phyloP scores from a whole-genome alignment of 352 stramenopile genomes.

The Pythium aphanidermatum region DNA sequence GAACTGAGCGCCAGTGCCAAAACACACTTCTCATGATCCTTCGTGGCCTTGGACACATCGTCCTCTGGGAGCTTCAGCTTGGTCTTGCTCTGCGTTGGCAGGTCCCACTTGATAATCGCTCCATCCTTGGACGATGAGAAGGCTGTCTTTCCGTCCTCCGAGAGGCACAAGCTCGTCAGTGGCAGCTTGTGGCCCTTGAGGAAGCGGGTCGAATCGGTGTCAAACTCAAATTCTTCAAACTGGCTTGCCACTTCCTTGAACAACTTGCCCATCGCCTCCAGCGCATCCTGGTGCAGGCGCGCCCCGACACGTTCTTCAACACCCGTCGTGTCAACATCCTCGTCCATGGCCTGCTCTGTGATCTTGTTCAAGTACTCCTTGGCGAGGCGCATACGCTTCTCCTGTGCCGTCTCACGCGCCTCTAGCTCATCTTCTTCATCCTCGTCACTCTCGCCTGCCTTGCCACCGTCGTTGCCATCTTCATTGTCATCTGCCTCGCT shows the following conservation, averaged over 20 bases:
- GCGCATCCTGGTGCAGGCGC: conserved; percentile 75
- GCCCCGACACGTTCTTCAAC: conserved; percentile 72
- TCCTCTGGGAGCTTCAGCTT: conserved; percentile 54
- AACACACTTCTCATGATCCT: conserved; percentile 76
- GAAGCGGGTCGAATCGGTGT: conserved; percentile 68
- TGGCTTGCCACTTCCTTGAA: conserved; percentile 80
- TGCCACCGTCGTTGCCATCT: conserved; percentile 17
- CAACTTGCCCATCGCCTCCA: conserved; percentile 83
- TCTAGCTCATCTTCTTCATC: conserved; percentile 54
- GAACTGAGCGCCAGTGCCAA: conserved; percentile 85
- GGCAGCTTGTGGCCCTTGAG: conserved; percentile 71
- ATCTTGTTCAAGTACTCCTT: conserved; percentile 88
- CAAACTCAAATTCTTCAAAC: conserved; percentile 82
- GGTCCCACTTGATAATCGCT: conserved; percentile 85
- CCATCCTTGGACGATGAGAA: conserved; percentile 93
- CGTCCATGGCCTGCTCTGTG: conserved; percentile 59
- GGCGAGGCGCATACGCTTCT: conserved; percentile 85
- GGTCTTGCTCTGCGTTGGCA: conserved; percentile 75
- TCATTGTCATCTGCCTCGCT: conserved; percentile 49
- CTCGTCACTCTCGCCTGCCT: conserved; percentile 34
- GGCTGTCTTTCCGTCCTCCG: conserved; percentile 82
- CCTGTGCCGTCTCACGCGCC: conserved; percentile 75
- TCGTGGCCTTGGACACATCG: conserved; percentile 52
- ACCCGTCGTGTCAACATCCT: conserved; percentile 30
- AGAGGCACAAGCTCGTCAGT: conserved; percentile 86